Base-by-base conservation (phyloP, 2,329 filamentous ascomycete species). In the Pseudocercospora fuligena region DNA sequence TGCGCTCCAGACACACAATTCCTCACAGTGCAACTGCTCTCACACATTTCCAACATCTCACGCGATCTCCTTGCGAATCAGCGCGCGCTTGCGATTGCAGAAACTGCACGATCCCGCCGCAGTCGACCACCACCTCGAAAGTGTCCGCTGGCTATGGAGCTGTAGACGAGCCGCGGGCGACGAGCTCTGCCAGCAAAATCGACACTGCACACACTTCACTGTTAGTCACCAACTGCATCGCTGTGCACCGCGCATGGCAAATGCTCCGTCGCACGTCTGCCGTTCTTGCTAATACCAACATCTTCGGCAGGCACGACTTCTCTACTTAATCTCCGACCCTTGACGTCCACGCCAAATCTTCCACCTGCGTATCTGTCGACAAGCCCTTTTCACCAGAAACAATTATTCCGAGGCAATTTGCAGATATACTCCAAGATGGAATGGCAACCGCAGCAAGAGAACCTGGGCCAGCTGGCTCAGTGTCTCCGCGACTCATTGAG, bases 401-500 rank as follows among this genome's bases (percentile, higher is more conserved):
- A 16, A 0, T 16, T 25, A 49, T 40, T 61, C 33, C 36, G 23
- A 21, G 25, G 43, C 49, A 36, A 29, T 29, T 47, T 29, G 33
- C 33, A n/a, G 8, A 31, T 19, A 58, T 60, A 63, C 62, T 56
- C 9, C 53, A 82, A 76, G 78, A 97, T 97, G 94, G 88, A 90
- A 81, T 99, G 95, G 95, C 92, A 97, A 84, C 95, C 95, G 69
- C 86, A 92, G 76, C 88, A 90, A 76, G 92, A 94, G 85, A 93
- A 91, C 79, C 85, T 99, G 84, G 87, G 87, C 85, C 94, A 97
- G 86, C 88, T 99, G 72, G 91, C 93, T 73, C 88, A 90, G 77
- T 97, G 90, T 81, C 88, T 99, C 77, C 92, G 90, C 82, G 94
- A 98, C 83, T 97, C 95, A 53, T 85, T 98, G 75, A 96, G 92